Evolutionary conservation across 352 stramenopile species (phyloP).

Genomic region (Aphanomyces cochlioides): DNA sequence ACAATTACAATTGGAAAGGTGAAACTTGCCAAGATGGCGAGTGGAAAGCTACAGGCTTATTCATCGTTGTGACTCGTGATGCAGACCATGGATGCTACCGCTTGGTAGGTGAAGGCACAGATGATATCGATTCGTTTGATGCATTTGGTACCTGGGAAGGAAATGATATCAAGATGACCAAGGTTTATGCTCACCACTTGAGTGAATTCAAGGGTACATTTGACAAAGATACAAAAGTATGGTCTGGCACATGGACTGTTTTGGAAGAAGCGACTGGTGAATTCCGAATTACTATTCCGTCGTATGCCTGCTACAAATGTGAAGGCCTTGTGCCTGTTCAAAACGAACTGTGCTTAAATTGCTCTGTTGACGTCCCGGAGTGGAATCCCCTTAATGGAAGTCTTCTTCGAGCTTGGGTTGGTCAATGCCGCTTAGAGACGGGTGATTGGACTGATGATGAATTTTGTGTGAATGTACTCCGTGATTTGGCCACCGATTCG

Average conservation of each 20-base stretch:
- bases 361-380: background rate
- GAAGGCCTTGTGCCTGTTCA: background rate
- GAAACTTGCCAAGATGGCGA: background rate
- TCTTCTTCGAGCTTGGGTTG: background rate
- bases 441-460: slow-evolving; percentile 2
- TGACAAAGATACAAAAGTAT: background rate
- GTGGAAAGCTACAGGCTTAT: background rate
- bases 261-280: background rate
- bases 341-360: slow-evolving; percentile 10
- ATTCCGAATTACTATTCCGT: slow-evolving; percentile 2
- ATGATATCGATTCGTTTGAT: background rate
- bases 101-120: slow-evolving; percentile 20
- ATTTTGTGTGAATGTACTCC: background rate
- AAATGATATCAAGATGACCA: slow-evolving; percentile 7
- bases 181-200: background rate
- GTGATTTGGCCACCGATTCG: background rate
- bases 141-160: slow-evolving; percentile 4
- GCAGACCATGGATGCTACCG: background rate
- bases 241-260: background rate
- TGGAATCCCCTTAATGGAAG: background rate
- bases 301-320: background rate
- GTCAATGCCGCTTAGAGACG: background rate
- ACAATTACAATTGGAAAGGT: background rate
- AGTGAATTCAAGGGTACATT: background rate
- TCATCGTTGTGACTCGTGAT: no score